Base-by-base conservation (phyloP, 306 rosid species). In the Styphnolobium japonicum region DNA sequence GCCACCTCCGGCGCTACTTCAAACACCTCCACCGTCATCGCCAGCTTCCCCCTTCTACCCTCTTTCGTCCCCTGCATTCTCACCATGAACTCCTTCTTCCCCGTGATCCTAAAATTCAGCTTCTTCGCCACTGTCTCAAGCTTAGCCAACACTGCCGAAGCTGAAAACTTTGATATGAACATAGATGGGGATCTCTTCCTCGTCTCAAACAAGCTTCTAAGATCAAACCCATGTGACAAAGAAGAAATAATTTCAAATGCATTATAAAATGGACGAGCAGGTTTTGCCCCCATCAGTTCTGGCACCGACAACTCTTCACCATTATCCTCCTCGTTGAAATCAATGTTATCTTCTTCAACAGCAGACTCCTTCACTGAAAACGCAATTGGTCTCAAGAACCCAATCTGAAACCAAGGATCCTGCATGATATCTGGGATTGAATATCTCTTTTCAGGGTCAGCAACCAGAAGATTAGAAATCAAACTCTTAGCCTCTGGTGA, bases 191-290 rank as follows among this genome's bases (percentile, higher is more conserved):
- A 61, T 23, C 81, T 87, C 80, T 82, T 92, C 81, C 86, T 75
- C 1, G 73, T 89, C 89, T 94, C 97, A 5, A 94, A 94, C 87
- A 94, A 65, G 64, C 57, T 90, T 14, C 94, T 89, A 31, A 94
- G 73, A 67, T 94, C 93, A 57, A 94, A 92, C 2, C 97, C 96
- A 5, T 88, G 83, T 0, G 98, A 92, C 82, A 94, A 76, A 0
- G 97, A 88, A 0, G 98, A 90, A 10, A 94, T 90, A 7, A 94
- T 87, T 85, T 94, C 94, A 39, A 92, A 94, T 0, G 97, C 98
- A 7, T 94, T 94, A 77, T 85, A 90, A 72, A 90, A 94, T 1
- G 92, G 93, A 0, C 96, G 90, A 0, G 90, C 33, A 0, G 97
- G 87, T 9, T 71, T 86, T 4, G 49, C 57, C 64, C 34, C 33